Conservation (phyloP, 768 basidiomycete species). For the Serendipita sp. region DNA sequence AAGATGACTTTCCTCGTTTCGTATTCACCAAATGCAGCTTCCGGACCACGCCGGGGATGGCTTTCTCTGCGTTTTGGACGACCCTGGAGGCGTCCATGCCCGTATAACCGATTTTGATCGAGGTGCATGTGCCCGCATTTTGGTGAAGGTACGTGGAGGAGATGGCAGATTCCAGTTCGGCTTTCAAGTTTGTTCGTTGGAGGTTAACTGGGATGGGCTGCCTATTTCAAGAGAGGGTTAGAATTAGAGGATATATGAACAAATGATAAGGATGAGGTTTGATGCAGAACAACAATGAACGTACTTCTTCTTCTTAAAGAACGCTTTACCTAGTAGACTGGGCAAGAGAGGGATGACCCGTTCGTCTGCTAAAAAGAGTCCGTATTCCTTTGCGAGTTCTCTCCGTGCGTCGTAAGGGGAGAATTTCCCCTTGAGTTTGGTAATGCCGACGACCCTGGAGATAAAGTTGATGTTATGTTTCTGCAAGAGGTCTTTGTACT, state of each 20-base stretch:
- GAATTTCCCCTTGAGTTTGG: slow-evolving; percentile 90
- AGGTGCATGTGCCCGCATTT: slow-evolving; percentile 76
- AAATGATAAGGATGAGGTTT: not conserved
- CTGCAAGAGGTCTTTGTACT: slow-evolving; percentile 88
- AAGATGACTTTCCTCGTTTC: not conserved
- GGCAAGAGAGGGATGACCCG: slow-evolving; percentile 77
- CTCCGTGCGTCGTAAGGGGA: slow-evolving; percentile 70
- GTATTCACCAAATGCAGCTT: slow-evolving; percentile 15
- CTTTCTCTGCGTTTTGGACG: slow-evolving; percentile 57
- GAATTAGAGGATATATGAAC: slow-evolving; percentile 4
- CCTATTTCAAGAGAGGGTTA: slow-evolving; percentile 25
- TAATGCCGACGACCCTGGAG: slow-evolving; percentile 74
- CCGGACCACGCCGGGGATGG: slow-evolving; percentile 57
- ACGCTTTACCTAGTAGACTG: slow-evolving; percentile 69
- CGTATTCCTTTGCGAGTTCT: slow-evolving; percentile 73
- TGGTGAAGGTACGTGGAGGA: slow-evolving; percentile 93
- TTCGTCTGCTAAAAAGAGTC: slow-evolving; percentile 86
- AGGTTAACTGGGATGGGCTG: slow-evolving; percentile 92
- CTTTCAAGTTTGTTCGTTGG: slow-evolving; percentile 76
- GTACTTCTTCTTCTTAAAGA: slow-evolving; percentile 92
- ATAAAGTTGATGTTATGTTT: slow-evolving; percentile 73
- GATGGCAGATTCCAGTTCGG: slow-evolving; percentile 81
- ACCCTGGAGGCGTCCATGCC: slow-evolving; percentile 61
- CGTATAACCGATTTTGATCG: slow-evolving; percentile 66
- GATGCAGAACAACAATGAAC: slow-evolving; percentile 16